A percentile compares a stretch with the other conserved stretches of the same genome.
Evolutionary conservation across 495 filamentous ascomycete genomes (phyloP).

Genomic region (Penicillium diatomitis): DNA sequence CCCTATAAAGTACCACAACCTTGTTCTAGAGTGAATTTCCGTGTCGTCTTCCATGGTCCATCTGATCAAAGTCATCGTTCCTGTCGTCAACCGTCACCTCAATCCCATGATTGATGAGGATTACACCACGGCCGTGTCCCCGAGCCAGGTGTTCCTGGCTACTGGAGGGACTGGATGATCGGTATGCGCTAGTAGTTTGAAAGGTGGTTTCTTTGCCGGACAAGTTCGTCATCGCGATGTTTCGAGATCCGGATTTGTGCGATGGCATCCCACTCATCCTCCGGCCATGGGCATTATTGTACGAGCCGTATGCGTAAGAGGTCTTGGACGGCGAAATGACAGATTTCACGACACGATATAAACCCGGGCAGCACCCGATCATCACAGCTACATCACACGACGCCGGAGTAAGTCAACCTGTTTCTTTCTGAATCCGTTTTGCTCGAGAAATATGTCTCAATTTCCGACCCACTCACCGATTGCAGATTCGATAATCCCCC

Average conservation of each 20-base stretch:
- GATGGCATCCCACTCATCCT: slow-evolving; percentile 6
- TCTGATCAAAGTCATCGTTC: neutral
- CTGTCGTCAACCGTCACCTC: neutral
- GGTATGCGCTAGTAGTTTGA: slow-evolving; percentile 6
- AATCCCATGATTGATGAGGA: neutral
- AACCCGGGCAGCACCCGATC: slow-evolving; percentile 16
- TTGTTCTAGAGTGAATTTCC: too few species aligned
- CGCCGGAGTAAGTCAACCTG: neutral
- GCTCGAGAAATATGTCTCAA: neutral
- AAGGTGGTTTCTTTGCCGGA: neutral
- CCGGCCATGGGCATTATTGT: neutral
- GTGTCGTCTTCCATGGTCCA: neutral
- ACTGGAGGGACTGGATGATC: slow-evolving; percentile 6
- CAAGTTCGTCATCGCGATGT: slow-evolving; percentile 2
- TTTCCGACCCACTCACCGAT: slow-evolving; percentile 8
- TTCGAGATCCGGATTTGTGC: neutral
- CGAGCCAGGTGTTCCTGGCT: slow-evolving; percentile 10
- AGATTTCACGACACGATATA: slow-evolving; percentile 13
- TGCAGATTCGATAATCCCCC: slow-evolving; percentile 18
- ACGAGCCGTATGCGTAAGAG: slow-evolving; percentile 9
- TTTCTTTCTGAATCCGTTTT: too few species aligned
- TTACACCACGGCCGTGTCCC: neutral
- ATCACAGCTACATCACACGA: slow-evolving; percentile 6
- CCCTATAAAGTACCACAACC: too few species aligned
- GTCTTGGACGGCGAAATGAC: slow-evolving; percentile 2